Percentiles rank a stretch among this genome's conserved stretches.
Conservation (phyloP, 148 eudicot genomes). For the Hydrangea macrophylla region DNA sequence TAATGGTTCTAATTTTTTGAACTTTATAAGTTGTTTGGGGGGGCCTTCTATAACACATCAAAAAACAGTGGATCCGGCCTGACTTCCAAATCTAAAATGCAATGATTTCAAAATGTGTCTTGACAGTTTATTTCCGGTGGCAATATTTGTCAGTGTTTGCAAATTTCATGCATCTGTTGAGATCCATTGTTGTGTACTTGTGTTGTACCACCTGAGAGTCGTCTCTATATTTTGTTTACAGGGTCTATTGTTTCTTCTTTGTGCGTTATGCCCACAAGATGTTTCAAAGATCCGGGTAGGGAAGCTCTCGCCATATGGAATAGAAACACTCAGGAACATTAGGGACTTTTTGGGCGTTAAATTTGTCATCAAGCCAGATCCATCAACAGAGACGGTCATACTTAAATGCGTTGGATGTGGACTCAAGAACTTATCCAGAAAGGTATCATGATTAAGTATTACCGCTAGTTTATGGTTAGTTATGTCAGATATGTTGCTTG, state of each 20-base stretch:
- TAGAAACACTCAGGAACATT: constrained; percentile 64
- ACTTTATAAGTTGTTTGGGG: no score
- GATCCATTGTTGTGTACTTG: not conserved
- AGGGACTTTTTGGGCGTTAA: constrained; percentile 69
- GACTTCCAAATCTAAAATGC: not conserved
- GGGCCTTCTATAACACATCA: no score
- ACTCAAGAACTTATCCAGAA: constrained; percentile 71
- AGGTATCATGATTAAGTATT: constrained; percentile 69
- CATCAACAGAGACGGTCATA: constrained; percentile 66
- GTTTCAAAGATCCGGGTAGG: constrained; percentile 91
- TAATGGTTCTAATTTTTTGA: not conserved
- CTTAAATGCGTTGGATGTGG: constrained; percentile 89
- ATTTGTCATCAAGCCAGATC: constrained; percentile 83
- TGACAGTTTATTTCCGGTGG: not conserved
- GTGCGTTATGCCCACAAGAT: constrained; percentile 90
- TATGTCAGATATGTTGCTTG: not conserved
- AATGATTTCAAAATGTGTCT: not conserved
- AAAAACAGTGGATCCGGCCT: no score
- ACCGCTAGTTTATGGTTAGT: not conserved
- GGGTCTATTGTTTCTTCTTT: constrained; percentile 86
- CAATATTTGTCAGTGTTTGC: not conserved
- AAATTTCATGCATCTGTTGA: not conserved
- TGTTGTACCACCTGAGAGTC: not conserved
- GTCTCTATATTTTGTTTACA: constrained; percentile 25
- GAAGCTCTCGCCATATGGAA: constrained; percentile 72